Evolutionary conservation across 345 rosid genomes (phyloP), one percentile per base, ranked within the genome.

Genomic region (Pugionium cornutum): DNA sequence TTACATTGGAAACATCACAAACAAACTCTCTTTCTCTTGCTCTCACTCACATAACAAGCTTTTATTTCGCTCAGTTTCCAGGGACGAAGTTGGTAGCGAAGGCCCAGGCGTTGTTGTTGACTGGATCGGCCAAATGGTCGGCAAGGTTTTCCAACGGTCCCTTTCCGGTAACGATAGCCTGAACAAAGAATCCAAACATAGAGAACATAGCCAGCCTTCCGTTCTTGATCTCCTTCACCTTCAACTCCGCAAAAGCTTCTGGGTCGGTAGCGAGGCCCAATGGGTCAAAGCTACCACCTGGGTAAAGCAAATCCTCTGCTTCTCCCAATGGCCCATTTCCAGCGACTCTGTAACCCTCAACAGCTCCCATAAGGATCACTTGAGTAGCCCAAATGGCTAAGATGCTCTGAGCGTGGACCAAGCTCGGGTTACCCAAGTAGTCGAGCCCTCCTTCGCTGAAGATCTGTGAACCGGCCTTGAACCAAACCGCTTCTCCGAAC

Each of bases 51-150:
- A 42, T 64, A 40, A 64, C 8, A 50, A 60, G 67, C 60, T 50
- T 51, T n/a, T 9, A 44, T 40, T 6, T 44, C 65, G 11, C 68
- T 87, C 83, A 84, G 74, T 90, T 91, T 73, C 97, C 96, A 62
- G 92, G 95, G 51, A 82, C 91, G 54, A 84, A 90, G 95, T 87
- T 89, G 56, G 91, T 89, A 74, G 92, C 92, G 4, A 73, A 88
- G 6, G 96, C 83, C 96, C 96, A 88, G 39, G 95, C 95, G 30
- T 88, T 88, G 96, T 89, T 89, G 83, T 78, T 87, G 39, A 87
- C 96, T 0, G 94, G 94, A 62, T 87, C 96, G 3, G 88, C 86
- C 59, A 89, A 80, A 74, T 87, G 97, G 78, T 87, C 95, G 0
- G 95, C 89, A 48, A 89, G 72, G 79, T 85, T 89, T 78, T 86